Evolutionary conservation across 306 rosid species (phyloP).

Genomic region (Prunus mongolica): DNA sequence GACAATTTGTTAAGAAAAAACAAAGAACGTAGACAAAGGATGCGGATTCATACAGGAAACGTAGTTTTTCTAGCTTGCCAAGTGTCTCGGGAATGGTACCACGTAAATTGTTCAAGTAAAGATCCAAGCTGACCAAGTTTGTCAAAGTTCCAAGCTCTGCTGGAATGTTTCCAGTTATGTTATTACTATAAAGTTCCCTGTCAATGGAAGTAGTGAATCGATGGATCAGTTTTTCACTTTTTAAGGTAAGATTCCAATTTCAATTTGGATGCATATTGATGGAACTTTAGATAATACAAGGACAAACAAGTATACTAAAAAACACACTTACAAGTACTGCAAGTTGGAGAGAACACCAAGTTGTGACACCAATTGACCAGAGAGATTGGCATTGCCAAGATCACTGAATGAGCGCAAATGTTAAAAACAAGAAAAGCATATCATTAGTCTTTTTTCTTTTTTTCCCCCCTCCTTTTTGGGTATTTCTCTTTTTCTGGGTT

Average conservation of each 20-base stretch:
- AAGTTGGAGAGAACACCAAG: constrained; percentile 72
- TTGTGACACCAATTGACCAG: constrained; percentile 67
- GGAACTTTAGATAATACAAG: neutral
- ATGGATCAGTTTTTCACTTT: neutral
- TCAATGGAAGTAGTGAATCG: neutral
- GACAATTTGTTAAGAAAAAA: neutral
- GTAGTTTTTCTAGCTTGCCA: constrained; percentile 58
- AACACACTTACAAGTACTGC: constrained; percentile 84
- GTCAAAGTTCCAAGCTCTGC: constrained; percentile 70
- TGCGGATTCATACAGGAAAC: constrained; percentile 64
- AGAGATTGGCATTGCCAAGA: constrained; percentile 92
- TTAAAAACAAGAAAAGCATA: neutral
- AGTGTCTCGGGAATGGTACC: constrained; percentile 55
- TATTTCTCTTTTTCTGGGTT: no score
- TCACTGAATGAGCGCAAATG: constrained; percentile 52
- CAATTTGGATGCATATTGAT: neutral
- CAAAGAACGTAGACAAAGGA: constrained; percentile 36
- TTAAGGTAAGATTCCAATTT: neutral
- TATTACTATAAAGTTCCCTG: constrained; percentile 87
- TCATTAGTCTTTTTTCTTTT: no score
- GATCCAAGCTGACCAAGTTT: constrained; percentile 94
- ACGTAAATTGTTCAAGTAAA: constrained; percentile 55
- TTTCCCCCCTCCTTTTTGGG: no score
- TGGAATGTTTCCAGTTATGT: constrained; percentile 63
- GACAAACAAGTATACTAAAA: neutral